Conservation (phyloP, 805 yeast genomes). For the Candida orba region DNA sequence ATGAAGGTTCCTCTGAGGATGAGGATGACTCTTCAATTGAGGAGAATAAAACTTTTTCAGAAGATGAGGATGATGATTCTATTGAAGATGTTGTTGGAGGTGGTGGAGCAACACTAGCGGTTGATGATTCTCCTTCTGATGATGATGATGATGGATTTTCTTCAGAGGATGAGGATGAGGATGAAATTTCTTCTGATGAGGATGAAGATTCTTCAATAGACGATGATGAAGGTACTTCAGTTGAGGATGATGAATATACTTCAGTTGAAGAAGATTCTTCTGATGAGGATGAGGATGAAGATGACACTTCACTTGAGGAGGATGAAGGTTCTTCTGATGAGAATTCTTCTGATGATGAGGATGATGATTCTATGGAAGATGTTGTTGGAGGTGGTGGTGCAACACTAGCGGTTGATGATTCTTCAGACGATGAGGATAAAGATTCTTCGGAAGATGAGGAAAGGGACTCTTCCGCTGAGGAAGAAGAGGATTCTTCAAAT, state of each 20-base stretch:
- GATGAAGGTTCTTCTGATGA: no score
- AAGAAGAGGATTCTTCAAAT: background rate
- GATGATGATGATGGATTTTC: background rate
- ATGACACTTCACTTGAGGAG: background rate
- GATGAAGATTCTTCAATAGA: background rate
- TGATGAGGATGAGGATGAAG: conserved; percentile 1
- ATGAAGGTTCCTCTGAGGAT: background rate
- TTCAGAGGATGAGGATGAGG: no score
- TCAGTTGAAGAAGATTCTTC: background rate
- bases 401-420: background rate
- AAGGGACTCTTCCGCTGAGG: background rate
- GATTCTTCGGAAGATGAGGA: background rate
- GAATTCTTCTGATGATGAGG: no score
- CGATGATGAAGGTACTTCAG: background rate
- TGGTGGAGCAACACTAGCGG: background rate
- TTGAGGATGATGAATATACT: background rate
- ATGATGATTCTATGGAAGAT: background rate
- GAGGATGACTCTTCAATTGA: background rate
- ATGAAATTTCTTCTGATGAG: background rate
- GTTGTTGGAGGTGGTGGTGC: no score
- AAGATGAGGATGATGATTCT: background rate
- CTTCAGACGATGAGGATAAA: background rate
- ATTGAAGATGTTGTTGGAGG: background rate
- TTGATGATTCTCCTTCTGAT: background rate
- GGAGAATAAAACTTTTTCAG: no score